Percentiles rank a stretch among this genome's conserved stretches.
phyloP scores from a whole-genome alignment of 768 basidiomycete species.

The Suillus clintonianus region DNA sequence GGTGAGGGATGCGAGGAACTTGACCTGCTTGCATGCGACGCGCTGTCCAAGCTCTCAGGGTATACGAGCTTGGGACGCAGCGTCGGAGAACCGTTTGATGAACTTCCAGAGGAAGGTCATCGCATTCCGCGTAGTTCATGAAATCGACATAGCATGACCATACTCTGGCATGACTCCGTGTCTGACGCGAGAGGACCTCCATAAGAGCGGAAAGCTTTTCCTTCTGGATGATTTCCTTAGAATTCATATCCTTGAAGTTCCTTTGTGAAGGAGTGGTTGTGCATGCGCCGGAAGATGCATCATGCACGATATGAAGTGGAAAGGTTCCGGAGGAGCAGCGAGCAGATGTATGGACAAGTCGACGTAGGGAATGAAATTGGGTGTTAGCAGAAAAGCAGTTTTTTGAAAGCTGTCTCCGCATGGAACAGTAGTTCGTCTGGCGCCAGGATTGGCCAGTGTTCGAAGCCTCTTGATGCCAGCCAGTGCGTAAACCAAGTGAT shows the following conservation, averaged over 20 bases:
- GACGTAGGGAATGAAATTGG: not conserved
- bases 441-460: not conserved
- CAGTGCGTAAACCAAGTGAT: not conserved
- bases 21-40: slow-evolving; percentile 42
- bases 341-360: not conserved
- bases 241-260: not conserved
- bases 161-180: slow-evolving; percentile 47
- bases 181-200: slow-evolving; percentile 30
- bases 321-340: not conserved
- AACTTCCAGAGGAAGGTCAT: slow-evolving; percentile 58
- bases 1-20: slow-evolving; percentile 42
- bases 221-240: slow-evolving; percentile 13
- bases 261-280: not conserved
- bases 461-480: slow-evolving; percentile 1
- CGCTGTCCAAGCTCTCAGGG: slow-evolving; percentile 47
- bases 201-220: slow-evolving; percentile 30
- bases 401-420: slow-evolving; percentile 5
- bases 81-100: slow-evolving; percentile 72
- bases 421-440: not conserved
- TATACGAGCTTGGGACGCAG: slow-evolving; percentile 52
- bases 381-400: not conserved
- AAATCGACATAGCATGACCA: slow-evolving; percentile 69
- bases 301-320: not conserved
- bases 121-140: slow-evolving; percentile 47
- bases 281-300: slow-evolving; percentile 2